Evolutionary conservation across 2,329 filamentous ascomycete genomes (phyloP), one percentile per base, ranked within the genome.

Genomic region (Ceratocystis cacaofunesta): DNA sequence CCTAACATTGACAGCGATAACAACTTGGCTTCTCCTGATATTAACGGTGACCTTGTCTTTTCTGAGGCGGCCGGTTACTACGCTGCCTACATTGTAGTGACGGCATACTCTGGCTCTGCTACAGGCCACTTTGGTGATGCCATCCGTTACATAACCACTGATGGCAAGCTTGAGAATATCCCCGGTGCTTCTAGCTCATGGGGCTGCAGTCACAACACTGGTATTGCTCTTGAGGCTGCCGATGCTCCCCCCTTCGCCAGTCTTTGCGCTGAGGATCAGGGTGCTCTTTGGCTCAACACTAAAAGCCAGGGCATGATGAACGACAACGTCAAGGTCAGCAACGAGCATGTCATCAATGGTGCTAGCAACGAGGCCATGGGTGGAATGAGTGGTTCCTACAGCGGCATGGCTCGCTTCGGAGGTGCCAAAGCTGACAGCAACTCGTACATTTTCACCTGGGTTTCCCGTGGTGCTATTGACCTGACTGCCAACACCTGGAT

Each of bases 131-230:
- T 77, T 61, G 83, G 83, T 30, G 83, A 85, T 64, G 75, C 75
- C 60, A 75, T 77, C 65, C 75, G 75, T 65, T 77, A 77, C 69
- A 65, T 77, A 65, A 79, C 75, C 65, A 78, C 83, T 44, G 74
- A 75, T 19, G 83, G 83, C 12, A 77, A 75, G 6, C 72, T 85
- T 2, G 73, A 80, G 69, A 75, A 72, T 10, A 83, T 84, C 67
- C 61, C 72, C 1, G 82, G 81, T 0, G 81, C 82, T 2, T 78
- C 78, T 55, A 82, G 78, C 65, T 75, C 77, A 15, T 85, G 82
- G 78, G 83, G 83, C 19, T 86, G 83, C 75, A 82, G 79, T 5
- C 82, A 85, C 76, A 86, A 86, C 74, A 85, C 82, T 0, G 83
- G 83, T 65, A 85, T 86, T 65, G 82, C 82, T 5, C 79, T 86